Percentiles rank a stretch among this genome's conserved stretches.
phyloP scores from a whole-genome alignment of 306 rosid species.

The Trifolium pratense region DNA sequence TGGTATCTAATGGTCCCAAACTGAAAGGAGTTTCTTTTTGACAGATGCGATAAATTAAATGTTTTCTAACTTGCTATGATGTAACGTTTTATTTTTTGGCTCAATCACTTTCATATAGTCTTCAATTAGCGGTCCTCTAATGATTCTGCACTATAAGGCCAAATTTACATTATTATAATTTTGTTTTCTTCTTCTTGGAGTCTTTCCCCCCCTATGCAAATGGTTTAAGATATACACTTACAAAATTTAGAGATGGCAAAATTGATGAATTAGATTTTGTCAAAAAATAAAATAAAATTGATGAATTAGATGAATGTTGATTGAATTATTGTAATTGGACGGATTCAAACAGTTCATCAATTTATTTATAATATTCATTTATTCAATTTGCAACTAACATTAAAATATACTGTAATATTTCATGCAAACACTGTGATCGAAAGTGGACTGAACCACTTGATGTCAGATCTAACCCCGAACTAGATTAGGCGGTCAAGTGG shows the following conservation, averaged over 20 bases:
- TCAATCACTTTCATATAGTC: conserved; percentile 19
- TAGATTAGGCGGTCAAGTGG: no score
- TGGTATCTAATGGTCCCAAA: conserved; percentile 49
- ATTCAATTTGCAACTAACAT: no score
- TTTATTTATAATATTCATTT: no score
- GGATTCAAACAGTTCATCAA: no score
- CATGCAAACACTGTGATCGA: no score
- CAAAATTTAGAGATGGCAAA: background rate
- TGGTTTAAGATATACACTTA: background rate
- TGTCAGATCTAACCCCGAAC: no score
- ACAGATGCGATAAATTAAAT: conserved; percentile 22
- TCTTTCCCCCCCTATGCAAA: background rate
- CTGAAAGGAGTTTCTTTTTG: background rate
- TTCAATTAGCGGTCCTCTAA: conserved; percentile 35
- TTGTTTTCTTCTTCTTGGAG: conserved; percentile 21
- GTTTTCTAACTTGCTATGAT: conserved; percentile 2
- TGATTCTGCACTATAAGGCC: conserved; percentile 35
- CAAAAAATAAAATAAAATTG: no score
- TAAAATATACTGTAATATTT: no score
- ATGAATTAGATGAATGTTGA: no score
- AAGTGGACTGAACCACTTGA: no score
- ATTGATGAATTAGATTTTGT: no score
- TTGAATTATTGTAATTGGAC: no score
- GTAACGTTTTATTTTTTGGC: background rate
- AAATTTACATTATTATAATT: background rate